Percentiles rank a stretch among this genome's conserved stretches.
Evolutionary conservation across 1,139 yeast genomes (phyloP).

Genomic region (Scheffersomyces insectosa): DNA sequence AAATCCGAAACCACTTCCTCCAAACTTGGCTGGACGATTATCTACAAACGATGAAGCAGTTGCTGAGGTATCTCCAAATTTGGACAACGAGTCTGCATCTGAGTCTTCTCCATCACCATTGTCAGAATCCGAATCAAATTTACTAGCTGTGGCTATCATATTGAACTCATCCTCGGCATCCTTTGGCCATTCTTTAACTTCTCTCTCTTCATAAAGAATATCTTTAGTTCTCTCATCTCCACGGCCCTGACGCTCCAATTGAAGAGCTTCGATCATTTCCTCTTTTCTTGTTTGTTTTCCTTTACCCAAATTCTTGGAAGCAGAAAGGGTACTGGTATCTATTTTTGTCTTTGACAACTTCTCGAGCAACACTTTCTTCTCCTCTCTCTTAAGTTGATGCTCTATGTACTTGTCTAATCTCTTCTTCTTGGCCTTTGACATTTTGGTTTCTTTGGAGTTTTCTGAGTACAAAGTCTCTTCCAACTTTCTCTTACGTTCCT

Average conservation of each 20-base stretch:
- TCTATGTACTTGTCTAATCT: slow-evolving; percentile 77
- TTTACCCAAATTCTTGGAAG: slow-evolving; percentile 75
- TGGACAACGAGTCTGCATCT: slow-evolving; percentile 16
- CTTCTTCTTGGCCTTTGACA: slow-evolving; percentile 75
- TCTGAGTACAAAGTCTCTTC: slow-evolving; percentile 55
- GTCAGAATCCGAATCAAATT: slow-evolving; percentile 9
- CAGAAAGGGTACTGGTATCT: slow-evolving; percentile 67
- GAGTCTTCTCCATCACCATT: slow-evolving; percentile 13
- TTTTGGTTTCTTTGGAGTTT: slow-evolving; percentile 62
- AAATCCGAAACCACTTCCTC: slow-evolving; percentile 65
- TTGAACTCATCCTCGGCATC: slow-evolving; percentile 14
- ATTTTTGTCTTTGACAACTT: slow-evolving; percentile 72
- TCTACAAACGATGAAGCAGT: slow-evolving; percentile 63
- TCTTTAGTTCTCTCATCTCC: slow-evolving; percentile 64
- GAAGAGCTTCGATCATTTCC: slow-evolving; percentile 71
- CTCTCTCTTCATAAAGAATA: slow-evolving; percentile 69
- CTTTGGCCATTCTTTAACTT: slow-evolving; percentile 59
- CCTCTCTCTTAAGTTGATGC: slow-evolving; percentile 87
- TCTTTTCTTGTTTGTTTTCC: slow-evolving; percentile 75
- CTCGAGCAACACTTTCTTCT: slow-evolving; percentile 73
- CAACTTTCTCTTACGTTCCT: slow-evolving; percentile 63
- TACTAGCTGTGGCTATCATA: slow-evolving; percentile 7
- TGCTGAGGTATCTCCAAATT: slow-evolving; percentile 9
- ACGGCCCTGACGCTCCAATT: slow-evolving; percentile 71
- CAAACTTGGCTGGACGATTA: slow-evolving; percentile 63